A percentile compares a stretch with the other conserved stretches of the same genome.
Conservation (phyloP, 2,329 filamentous ascomycete species). For the Pseudogymnoascus sp. region DNA sequence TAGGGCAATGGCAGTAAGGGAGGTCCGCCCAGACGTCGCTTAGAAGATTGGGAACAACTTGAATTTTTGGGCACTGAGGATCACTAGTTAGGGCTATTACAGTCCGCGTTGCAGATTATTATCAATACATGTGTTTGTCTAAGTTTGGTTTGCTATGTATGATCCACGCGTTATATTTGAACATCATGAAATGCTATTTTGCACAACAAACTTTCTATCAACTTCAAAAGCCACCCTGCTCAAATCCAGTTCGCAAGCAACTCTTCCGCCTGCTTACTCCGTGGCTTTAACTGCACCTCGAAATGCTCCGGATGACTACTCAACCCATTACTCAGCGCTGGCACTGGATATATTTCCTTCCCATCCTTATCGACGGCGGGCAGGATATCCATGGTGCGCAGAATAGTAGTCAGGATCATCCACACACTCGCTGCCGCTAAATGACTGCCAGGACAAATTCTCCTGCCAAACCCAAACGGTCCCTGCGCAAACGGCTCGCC, state of each 20-base stretch:
- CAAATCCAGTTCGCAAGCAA: background rate
- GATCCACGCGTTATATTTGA: background rate
- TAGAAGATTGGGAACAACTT: background rate
- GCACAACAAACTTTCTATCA: background rate
- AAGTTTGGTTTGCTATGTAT: too few relatives aligned
- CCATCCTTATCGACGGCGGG: conserved; percentile 31
- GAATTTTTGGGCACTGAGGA: background rate
- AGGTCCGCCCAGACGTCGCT: background rate
- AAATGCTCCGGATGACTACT: conserved; percentile 2
- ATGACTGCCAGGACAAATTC: conserved; percentile 43
- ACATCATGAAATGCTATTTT: background rate
- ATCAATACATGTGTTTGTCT: too few relatives aligned
- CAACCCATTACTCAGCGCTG: conserved; percentile 17
- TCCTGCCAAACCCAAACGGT: conserved; percentile 46
- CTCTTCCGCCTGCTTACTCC: background rate
- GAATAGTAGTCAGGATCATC: conserved; percentile 33
- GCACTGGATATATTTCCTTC: conserved; percentile 25
- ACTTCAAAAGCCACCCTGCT: background rate
- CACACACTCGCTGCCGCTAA: conserved; percentile 40
- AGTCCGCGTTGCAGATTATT: too few relatives aligned
- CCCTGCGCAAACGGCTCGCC: conserved; percentile 40
- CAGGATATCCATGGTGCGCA: conserved; percentile 32
- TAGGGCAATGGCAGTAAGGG: background rate
- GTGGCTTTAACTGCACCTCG: background rate
- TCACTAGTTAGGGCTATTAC: too few relatives aligned